Conservation (phyloP, 2,329 filamentous ascomycete genomes). For the Cladophialophora immunda region DNA sequence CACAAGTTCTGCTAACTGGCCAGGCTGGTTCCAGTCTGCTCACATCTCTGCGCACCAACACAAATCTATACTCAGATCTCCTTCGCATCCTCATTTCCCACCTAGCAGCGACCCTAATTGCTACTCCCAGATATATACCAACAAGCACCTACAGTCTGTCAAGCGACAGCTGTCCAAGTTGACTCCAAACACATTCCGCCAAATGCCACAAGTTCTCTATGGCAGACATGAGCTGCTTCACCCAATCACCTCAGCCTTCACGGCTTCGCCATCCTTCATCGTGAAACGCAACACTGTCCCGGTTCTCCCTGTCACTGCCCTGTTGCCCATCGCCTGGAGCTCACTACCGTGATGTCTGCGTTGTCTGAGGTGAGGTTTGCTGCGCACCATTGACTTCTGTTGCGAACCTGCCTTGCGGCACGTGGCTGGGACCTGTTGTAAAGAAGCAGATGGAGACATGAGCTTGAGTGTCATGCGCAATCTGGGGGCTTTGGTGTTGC, state of each 20-base stretch:
- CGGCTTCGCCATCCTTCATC: slow-evolving; percentile 26
- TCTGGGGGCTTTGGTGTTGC: background rate
- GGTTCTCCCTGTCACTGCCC: background rate
- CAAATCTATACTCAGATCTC: background rate
- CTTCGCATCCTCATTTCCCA: background rate
- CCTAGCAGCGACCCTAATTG: background rate
- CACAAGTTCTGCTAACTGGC: background rate
- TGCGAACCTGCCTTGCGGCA: background rate
- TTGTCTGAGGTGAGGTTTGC: background rate
- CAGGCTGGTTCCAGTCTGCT: background rate
- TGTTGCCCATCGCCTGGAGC: background rate
- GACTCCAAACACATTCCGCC: background rate
- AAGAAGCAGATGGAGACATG: background rate
- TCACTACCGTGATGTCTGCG: background rate
- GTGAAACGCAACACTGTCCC: slow-evolving; percentile 26
- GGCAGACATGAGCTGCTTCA: background rate
- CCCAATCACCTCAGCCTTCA: slow-evolving; percentile 25
- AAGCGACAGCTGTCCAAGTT: background rate
- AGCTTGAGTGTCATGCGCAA: background rate
- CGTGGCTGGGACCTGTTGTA: background rate
- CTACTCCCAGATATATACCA: background rate
- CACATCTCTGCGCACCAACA: background rate
- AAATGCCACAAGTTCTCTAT: background rate
- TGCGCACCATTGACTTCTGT: background rate
- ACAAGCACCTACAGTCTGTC: background rate